phyloP scores from a whole-genome alignment of 108 stramenopile species.

The Skeletonema tropicum region DNA sequence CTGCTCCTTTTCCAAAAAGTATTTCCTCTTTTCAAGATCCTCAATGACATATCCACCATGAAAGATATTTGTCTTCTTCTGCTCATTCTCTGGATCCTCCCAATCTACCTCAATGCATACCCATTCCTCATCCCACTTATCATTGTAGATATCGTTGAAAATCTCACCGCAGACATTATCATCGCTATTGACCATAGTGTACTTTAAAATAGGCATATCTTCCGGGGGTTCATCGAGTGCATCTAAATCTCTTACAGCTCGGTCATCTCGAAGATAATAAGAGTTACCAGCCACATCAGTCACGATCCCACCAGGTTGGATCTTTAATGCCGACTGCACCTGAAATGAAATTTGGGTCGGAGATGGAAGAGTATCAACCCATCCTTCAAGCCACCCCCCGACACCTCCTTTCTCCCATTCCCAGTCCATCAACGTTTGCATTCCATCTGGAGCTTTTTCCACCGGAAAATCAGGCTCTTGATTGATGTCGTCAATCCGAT shows the following conservation, averaged over 20 bases:
- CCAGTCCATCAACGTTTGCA: slow-evolving; percentile 6
- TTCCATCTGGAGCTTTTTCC: slow-evolving; percentile 5
- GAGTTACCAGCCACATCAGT: background rate
- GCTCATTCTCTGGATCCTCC: background rate
- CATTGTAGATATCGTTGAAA: background rate
- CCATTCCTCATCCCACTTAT: background rate
- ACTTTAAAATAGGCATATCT: background rate
- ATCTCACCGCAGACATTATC: background rate
- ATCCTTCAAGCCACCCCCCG: no score
- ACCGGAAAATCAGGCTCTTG: background rate
- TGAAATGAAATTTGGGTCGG: background rate
- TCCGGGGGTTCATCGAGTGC: background rate
- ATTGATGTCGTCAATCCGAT: slow-evolving; percentile 14
- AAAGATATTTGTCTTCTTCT: background rate
- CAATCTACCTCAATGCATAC: background rate
- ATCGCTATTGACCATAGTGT: background rate
- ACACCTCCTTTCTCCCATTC: no score
- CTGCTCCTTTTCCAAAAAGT: slow-evolving; percentile 7
- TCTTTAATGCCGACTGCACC: background rate
- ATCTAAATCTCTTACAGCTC: background rate
- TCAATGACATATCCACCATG: slow-evolving; percentile 1
- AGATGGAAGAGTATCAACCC: no score
- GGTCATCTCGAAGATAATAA: background rate
- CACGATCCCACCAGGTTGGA: background rate
- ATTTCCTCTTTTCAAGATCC: background rate